These are phyloP conservation scores for Tagetes patula DNA, from an alignment of 129 eudicot species.

Conservation along the genomic window DNA sequence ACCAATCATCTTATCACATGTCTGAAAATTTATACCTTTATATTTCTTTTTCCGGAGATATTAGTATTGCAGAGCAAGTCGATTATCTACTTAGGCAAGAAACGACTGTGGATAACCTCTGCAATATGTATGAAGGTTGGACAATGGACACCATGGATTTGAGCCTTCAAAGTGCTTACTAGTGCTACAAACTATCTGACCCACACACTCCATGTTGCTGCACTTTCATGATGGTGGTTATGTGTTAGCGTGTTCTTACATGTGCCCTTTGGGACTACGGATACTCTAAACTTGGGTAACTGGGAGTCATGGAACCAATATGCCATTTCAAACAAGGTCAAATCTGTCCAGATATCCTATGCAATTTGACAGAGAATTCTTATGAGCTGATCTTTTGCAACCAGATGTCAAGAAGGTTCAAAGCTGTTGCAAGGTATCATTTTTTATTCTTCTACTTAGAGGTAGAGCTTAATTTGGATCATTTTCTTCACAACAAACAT, in stretches of 20 bases:
- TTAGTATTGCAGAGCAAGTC: conserved; percentile 80
- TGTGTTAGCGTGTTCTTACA: conserved; percentile 13
- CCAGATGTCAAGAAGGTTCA: conserved; percentile 16
- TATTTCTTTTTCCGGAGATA: conserved; percentile 57
- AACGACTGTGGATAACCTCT: conserved; percentile 87
- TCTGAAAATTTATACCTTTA: too few relatives aligned
- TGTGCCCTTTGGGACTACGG: conserved; percentile 15
- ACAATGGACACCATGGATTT: conserved; percentile 99
- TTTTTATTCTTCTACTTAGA: background rate
- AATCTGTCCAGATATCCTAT: background rate
- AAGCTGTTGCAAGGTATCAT: conserved; percentile 24
- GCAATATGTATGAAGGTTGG: conserved; percentile 99
- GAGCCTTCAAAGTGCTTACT: conserved; percentile 29
- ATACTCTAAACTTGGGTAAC: conserved; percentile 18
- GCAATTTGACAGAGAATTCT: conserved; percentile 7
- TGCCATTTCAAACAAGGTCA: conserved; percentile 19
- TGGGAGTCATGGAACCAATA: conserved; percentile 16
- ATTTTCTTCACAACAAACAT: background rate
- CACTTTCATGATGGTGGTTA: conserved; percentile 16
- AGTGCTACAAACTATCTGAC: conserved; percentile 15
- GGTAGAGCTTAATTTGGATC: background rate
- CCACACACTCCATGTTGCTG: background rate
- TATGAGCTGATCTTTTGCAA: conserved; percentile 19
- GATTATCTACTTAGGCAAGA: conserved; percentile 95
- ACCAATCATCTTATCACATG: conserved; percentile 1